These are phyloP conservation scores for Huntiella savannae DNA, from an alignment of 2,329 filamentous ascomycete genomes.

Conservation along the genomic window DNA sequence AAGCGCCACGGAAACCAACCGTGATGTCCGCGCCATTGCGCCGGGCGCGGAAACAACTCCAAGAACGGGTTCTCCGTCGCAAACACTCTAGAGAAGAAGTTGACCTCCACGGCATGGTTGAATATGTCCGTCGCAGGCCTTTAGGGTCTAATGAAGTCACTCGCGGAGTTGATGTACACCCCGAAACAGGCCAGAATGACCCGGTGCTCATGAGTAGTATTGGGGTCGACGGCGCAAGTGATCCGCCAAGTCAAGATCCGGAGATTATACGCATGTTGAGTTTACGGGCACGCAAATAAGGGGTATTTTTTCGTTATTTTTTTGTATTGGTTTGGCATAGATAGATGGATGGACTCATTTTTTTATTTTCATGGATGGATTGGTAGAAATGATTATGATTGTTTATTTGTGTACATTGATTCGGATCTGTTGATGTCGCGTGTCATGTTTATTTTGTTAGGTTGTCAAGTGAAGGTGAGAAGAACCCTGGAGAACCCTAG, in stretches of 20 bases:
- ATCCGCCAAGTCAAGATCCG: constrained; percentile 24
- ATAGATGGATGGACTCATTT: constrained; percentile 13
- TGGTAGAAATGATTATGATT: no score
- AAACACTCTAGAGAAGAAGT: constrained; percentile 12
- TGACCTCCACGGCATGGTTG: constrained; percentile 18
- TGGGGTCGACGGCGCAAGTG: constrained; percentile 14
- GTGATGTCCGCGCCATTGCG: constrained; percentile 9
- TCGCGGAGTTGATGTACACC: constrained; percentile 22
- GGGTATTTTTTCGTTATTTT: neutral
- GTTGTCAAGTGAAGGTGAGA: no score
- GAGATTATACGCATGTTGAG: constrained; percentile 16
- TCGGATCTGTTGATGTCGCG: no score
- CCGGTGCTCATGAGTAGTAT: constrained; percentile 18
- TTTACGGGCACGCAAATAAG: constrained; percentile 6
- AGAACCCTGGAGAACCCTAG: no score
- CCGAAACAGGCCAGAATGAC: constrained; percentile 22
- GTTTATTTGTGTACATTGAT: no score
- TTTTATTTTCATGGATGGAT: no score
- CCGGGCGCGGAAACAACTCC: constrained; percentile 7
- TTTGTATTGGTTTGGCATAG: neutral
- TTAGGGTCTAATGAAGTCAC: constrained; percentile 14
- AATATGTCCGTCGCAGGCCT: constrained; percentile 15
- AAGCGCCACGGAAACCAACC: constrained; percentile 3
- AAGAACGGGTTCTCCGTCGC: constrained; percentile 3
- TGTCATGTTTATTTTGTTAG: no score